Percentiles rank a stretch among this genome's conserved stretches.
These are phyloP conservation scores for Diutina catenulata DNA, from an alignment of 1,139 yeast genomes.

Conservation along the genomic window DNA sequence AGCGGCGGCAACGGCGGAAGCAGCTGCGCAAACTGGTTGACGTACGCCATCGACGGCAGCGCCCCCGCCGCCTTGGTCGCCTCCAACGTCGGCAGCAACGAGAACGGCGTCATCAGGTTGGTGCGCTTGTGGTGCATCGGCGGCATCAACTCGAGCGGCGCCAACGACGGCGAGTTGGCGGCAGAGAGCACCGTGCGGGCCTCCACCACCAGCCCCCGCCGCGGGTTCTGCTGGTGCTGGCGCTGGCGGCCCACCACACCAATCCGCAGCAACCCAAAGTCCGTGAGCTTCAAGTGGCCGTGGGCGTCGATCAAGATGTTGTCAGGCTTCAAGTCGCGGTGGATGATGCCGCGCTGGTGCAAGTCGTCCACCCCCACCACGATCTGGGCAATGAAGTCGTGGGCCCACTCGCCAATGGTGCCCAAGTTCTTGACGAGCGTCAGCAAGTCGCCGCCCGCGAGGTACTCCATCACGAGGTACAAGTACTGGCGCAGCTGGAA, in stretches of 20 bases:
- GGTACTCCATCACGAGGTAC: slow-evolving; percentile 90
- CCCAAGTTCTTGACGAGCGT: slow-evolving; percentile 75
- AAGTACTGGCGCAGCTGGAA: slow-evolving; percentile 84
- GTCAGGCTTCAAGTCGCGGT: slow-evolving; percentile 92
- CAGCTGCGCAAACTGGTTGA: background rate
- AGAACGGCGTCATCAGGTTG: background rate
- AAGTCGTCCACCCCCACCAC: slow-evolving; percentile 83
- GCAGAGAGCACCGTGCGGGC: too few species aligned
- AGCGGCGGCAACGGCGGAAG: slow-evolving; percentile 2
- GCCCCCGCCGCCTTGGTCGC: background rate
- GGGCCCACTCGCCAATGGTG: slow-evolving; percentile 79
- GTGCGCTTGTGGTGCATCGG: too few species aligned
- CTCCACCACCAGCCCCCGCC: background rate
- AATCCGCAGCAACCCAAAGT: slow-evolving; percentile 86
- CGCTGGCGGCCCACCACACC: slow-evolving; percentile 80
- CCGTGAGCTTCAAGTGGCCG: slow-evolving; percentile 89
- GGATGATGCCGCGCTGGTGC: slow-evolving; percentile 82
- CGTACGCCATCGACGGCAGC: background rate
- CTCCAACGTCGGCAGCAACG: slow-evolving; percentile 2
- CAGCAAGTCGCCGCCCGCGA: slow-evolving; percentile 95
- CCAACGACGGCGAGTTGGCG: too few species aligned
- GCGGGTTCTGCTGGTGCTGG: slow-evolving; percentile 19
- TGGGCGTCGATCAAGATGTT: slow-evolving; percentile 72
- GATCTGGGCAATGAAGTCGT: slow-evolving; percentile 78
- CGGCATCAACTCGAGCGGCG: too few species aligned